phyloP scores from a whole-genome alignment of 179 eudicot genomes.

The Carnegiea gigantea region DNA sequence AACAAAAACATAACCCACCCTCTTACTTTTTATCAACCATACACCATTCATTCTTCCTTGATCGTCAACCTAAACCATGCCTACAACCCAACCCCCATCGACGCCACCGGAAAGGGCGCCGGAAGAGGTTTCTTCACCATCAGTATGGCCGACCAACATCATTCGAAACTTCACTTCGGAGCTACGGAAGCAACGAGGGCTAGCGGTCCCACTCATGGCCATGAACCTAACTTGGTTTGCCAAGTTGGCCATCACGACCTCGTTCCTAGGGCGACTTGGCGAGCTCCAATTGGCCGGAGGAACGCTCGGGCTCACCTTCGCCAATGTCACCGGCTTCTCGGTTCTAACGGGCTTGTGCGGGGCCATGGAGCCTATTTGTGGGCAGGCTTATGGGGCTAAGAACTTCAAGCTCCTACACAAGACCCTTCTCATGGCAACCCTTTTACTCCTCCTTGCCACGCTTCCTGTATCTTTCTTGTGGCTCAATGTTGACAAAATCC shows the following conservation, averaged over 20 bases:
- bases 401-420: constrained; percentile 79
- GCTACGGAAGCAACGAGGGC: constrained; percentile 55
- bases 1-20: neutral
- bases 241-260: constrained; percentile 69
- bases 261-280: constrained; percentile 76
- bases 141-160: constrained; percentile 9
- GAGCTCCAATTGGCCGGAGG: constrained; percentile 83
- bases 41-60: too few relatives aligned
- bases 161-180: constrained; percentile 32
- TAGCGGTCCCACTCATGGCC: constrained; percentile 55
- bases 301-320: constrained; percentile 77
- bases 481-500: constrained; percentile 70
- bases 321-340: constrained; percentile 87
- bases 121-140: constrained; percentile 1
- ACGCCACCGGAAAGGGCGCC: neutral
- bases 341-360: constrained; percentile 70
- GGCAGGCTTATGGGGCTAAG: constrained; percentile 86
- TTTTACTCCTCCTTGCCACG: constrained; percentile 50
- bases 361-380: constrained; percentile 95
- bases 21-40: neutral
- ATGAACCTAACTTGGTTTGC: constrained; percentile 90
- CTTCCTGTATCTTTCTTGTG: constrained; percentile 69
- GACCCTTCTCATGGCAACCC: constrained; percentile 73
- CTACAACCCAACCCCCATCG: constrained; percentile 14
- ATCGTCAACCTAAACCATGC: constrained; percentile 17